Percentiles rank a stretch among this genome's conserved stretches.
phyloP scores from a whole-genome alignment of 129 eudicot species.

The Erigeron canadensis region DNA sequence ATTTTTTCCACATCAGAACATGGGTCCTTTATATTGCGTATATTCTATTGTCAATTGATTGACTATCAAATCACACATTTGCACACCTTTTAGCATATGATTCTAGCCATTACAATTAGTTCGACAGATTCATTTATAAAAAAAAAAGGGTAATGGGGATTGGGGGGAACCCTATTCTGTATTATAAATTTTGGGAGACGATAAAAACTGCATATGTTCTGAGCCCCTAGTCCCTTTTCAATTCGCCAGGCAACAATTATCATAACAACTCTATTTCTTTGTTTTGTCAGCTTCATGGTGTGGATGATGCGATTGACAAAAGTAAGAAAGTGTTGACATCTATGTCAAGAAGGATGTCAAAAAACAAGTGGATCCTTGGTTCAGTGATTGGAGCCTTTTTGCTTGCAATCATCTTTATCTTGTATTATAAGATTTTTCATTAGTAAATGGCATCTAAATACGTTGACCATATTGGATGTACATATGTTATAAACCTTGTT shows the following conservation, averaged over 20 bases:
- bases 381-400: slow-evolving; percentile 79
- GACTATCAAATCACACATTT: too few species aligned
- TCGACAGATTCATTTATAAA: background rate
- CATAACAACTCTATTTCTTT: background rate
- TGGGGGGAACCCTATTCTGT: background rate
- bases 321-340: slow-evolving; percentile 84
- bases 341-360: slow-evolving; percentile 86
- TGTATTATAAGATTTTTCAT: slow-evolving; percentile 65
- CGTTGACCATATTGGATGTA: slow-evolving; percentile 28
- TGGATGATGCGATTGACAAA: slow-evolving; percentile 91
- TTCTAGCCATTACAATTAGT: background rate
- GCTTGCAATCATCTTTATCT: slow-evolving; percentile 72
- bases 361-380: slow-evolving; percentile 85
- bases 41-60: too few species aligned
- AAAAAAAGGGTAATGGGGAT: too few species aligned
- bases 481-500: slow-evolving; percentile 28
- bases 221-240: background rate
- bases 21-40: too few species aligned
- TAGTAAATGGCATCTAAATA: slow-evolving; percentile 11
- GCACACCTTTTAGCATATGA: too few species aligned
- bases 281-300: slow-evolving; percentile 79
- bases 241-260: background rate
- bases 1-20: too few species aligned
- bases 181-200: background rate
- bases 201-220: background rate